Percentiles rank a stretch among this genome's conserved stretches.
These are phyloP conservation scores for Puccinia novopanici DNA, from an alignment of 1,284 basidiomycete genomes.

Conservation along the genomic window DNA sequence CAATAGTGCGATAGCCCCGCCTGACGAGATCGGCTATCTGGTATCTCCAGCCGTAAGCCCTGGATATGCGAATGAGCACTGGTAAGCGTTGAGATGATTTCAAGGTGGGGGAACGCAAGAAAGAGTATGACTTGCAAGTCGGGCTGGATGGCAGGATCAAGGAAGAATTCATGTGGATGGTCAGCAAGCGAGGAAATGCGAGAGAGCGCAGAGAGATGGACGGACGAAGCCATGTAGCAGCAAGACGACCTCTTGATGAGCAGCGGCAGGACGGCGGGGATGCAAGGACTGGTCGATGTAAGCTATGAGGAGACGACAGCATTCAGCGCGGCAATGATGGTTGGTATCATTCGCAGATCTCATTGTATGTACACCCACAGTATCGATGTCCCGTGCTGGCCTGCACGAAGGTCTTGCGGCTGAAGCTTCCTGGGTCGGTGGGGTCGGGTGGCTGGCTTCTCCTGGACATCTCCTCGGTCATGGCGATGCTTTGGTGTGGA, in stretches of 20 bases:
- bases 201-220: background rate
- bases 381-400: constrained; percentile 5
- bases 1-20: constrained; percentile 34
- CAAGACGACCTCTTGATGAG: background rate
- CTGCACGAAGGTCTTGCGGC: background rate
- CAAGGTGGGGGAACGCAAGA: background rate
- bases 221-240: constrained; percentile 11
- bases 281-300: constrained; percentile 20
- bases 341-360: too few relatives aligned
- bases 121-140: constrained; percentile 26
- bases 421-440: constrained; percentile 13
- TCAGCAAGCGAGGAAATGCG: background rate
- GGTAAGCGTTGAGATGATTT: background rate
- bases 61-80: background rate
- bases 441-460: background rate
- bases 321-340: background rate
- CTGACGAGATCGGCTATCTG: constrained; percentile 35
- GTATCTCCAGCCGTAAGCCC: constrained; percentile 37
- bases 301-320: background rate
- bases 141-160: background rate
- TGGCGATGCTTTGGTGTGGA: too few relatives aligned
- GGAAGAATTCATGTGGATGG: too few relatives aligned
- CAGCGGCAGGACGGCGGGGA: background rate
- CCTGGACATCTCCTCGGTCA: too few relatives aligned
- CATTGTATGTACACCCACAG: background rate